Evolutionary conservation across 2,329 filamentous ascomycete species (phyloP), one percentile per base, ranked within the genome.

Genomic region (Cercospora canescens): DNA sequence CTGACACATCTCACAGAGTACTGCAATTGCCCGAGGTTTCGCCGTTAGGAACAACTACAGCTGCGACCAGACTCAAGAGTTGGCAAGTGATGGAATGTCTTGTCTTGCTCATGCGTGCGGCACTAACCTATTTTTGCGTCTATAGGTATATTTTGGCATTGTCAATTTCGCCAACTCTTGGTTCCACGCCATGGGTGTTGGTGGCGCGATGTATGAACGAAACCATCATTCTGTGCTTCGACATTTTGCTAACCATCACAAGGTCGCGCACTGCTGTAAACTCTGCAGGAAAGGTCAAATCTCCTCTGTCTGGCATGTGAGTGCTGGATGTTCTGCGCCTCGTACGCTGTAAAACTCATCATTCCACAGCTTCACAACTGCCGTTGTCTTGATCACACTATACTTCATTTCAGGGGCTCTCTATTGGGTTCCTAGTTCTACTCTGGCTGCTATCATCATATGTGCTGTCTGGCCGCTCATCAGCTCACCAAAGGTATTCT

Each of bases 351-450:
- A 4, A 56, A 6, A 56, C 52, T 56, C 6, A 56, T 34, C 11
- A 4, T 6, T 18, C 30, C 32, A 2, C 32, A 56, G 52, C 24
- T 80, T 90, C 62, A 89, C 88, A 0, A 84, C 87, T 2, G 86
- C 82, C 4, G 86, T 88, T 56, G 86, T 90, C 18, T 78, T 90
- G 7, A 75, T 90, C 21, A 84, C 90, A 28, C 90, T 87, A 72
- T 83, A 87, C 65, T 83, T 90, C 39, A 67, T 64, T n/a, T 85
- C 85, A 0, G 85, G 84, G 0, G 84, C 86, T 0, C 81, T 91
- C 0, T 89, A 87, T 77, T 91, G 87, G 86, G 87, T 90, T n/a
- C 88, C 88, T 1, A 88, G 89, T 70, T 83, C 88, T 0, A 61
- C 41, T 8, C 59, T 61, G 0, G 59, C 88, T 0, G 88, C 87